phyloP scores from a whole-genome alignment of 495 filamentous ascomycete genomes.

The Talaromyces adpressus region DNA sequence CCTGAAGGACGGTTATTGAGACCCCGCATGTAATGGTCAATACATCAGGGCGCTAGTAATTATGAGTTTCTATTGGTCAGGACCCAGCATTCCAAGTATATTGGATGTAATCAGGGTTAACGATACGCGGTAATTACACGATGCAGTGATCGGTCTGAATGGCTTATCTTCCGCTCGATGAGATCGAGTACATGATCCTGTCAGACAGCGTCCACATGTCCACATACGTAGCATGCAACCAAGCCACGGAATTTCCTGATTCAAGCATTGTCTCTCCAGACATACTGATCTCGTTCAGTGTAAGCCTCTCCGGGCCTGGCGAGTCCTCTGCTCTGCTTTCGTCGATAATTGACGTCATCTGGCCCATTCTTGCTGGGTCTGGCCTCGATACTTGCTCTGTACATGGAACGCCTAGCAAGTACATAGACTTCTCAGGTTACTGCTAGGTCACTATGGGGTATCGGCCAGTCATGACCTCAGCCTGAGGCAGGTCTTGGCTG shows the following conservation, averaged over 20 bases:
- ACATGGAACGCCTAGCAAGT: background rate
- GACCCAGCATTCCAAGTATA: background rate
- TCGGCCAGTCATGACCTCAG: background rate
- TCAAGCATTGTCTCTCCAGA: background rate
- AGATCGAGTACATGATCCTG: background rate
- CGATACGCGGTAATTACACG: background rate
- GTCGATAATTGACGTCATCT: conserved; percentile 3
- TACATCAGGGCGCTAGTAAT: background rate
- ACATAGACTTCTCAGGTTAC: background rate
- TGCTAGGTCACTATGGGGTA: background rate
- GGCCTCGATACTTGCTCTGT: background rate
- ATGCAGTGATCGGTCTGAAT: background rate
- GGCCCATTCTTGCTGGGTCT: background rate
- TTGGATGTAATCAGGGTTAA: background rate
- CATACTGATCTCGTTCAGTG: background rate
- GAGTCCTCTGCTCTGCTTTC: background rate
- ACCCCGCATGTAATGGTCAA: background rate
- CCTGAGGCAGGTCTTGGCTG: background rate
- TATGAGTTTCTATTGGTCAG: background rate
- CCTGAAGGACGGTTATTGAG: background rate
- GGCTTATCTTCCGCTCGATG: background rate
- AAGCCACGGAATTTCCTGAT: background rate
- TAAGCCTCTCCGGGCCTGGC: background rate
- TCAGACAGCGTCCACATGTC: background rate
- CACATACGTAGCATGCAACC: background rate